Conservation (phyloP, 75 land plant species). For the Pinus taeda region DNA sequence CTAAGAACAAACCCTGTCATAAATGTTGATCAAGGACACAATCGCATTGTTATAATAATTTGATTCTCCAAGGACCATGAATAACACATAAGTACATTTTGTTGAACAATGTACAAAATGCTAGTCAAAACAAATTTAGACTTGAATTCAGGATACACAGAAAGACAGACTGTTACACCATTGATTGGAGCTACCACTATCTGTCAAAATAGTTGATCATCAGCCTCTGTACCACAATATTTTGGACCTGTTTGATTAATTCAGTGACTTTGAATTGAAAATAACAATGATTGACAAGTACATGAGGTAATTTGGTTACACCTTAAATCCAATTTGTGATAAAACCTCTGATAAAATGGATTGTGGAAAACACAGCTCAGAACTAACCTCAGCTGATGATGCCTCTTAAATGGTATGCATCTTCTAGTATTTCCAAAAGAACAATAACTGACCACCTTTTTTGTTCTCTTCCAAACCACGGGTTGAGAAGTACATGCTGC, state of each 20-base stretch:
- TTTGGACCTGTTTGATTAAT: neutral
- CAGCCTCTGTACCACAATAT: neutral
- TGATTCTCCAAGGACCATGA: neutral
- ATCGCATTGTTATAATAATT: neutral
- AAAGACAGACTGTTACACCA: neutral
- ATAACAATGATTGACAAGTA: neutral
- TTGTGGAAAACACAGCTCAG: neutral
- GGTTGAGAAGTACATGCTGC: neutral
- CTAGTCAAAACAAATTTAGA: neutral
- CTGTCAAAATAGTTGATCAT: neutral
- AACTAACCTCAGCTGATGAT: slow-evolving; percentile 5
- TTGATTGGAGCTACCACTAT: neutral
- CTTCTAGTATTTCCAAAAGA: neutral
- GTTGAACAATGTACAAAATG: neutral
- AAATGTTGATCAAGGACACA: neutral
- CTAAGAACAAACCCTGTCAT: neutral
- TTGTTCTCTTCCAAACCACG: neutral
- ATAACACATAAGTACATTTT: neutral
- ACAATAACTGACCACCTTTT: slow-evolving; percentile 1
- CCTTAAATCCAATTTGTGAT: neutral
- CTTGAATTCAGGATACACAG: neutral
- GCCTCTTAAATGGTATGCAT: neutral
- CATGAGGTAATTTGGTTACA: neutral
- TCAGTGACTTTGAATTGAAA: neutral
- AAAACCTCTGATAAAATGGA: neutral